A percentile compares a stretch with the other conserved stretches of the same genome.
Evolutionary conservation across 2,329 filamentous ascomycete genomes (phyloP).

Genomic region (Trichoderma pleuroti): DNA sequence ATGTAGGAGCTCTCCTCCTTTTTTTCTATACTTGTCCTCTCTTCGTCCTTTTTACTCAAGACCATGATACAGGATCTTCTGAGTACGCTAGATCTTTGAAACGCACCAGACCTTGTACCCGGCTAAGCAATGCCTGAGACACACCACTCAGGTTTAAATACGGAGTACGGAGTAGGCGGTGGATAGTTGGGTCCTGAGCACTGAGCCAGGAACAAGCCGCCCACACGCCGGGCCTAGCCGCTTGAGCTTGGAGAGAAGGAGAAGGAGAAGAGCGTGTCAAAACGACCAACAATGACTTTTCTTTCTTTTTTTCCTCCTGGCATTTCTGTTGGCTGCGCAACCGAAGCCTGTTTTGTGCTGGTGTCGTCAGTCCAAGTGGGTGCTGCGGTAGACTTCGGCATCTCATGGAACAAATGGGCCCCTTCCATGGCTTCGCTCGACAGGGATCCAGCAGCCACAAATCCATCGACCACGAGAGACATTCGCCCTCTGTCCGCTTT

Average conservation of each 20-base stretch:
- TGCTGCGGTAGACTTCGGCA: slow-evolving; percentile 14
- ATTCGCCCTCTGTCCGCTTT: not conserved
- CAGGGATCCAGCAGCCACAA: slow-evolving; percentile 4
- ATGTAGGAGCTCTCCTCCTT: not conserved
- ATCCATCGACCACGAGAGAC: not conserved
- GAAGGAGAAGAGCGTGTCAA: not conserved
- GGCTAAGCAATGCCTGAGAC: slow-evolving; percentile 4
- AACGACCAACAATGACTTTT: not conserved
- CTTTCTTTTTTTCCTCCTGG: not conserved
- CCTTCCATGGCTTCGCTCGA: slow-evolving; percentile 12
- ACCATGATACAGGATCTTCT: not conserved
- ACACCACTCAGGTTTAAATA: not conserved
- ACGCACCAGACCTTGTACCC: not conserved
- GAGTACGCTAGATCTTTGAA: not conserved
- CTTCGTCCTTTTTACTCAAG: not conserved
- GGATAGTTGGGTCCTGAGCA: not conserved
- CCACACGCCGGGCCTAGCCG: not conserved
- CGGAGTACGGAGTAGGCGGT: not conserved
- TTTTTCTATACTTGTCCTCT: not conserved
- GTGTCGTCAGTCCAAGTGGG: slow-evolving; percentile 3
- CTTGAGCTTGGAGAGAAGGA: not conserved
- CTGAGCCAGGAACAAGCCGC: not conserved
- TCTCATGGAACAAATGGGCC: slow-evolving; percentile 16
- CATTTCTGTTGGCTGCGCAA: slow-evolving; percentile 9
- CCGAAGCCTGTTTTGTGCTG: slow-evolving; percentile 12